These are phyloP conservation scores for Elongisporangium prolatum DNA, from an alignment of 352 stramenopile species.

Conservation along the genomic window DNA sequence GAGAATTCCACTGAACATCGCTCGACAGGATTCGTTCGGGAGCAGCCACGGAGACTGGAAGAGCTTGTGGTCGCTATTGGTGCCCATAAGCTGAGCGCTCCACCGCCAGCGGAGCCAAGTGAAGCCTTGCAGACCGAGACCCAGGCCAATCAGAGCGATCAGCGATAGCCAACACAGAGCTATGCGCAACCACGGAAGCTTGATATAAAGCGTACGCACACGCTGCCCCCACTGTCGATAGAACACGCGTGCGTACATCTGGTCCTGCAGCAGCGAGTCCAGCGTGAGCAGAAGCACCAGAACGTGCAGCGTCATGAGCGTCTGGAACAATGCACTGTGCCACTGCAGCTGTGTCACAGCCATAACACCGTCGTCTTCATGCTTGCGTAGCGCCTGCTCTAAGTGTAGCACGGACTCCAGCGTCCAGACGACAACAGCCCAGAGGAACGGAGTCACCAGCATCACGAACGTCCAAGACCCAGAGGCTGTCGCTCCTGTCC, in stretches of 20 bases:
- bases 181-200: slow-evolving; percentile 17
- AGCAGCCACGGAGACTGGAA: slow-evolving; percentile 13
- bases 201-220: slow-evolving; percentile 19
- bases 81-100: slow-evolving; percentile 16
- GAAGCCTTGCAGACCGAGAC: slow-evolving; percentile 24
- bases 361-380: slow-evolving; percentile 8
- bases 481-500: slow-evolving; percentile 5
- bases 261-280: slow-evolving; percentile 41
- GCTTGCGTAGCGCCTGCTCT: background rate
- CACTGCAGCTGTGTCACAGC: slow-evolving; percentile 23
- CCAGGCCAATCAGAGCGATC: slow-evolving; percentile 14
- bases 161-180: slow-evolving; percentile 21
- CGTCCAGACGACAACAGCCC: slow-evolving; percentile 8
- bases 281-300: slow-evolving; percentile 38
- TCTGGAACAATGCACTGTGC: slow-evolving; percentile 26
- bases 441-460: slow-evolving; percentile 29
- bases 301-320: slow-evolving; percentile 30
- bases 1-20: slow-evolving; percentile 23
- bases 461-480: slow-evolving; percentile 56
- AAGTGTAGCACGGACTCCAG: slow-evolving; percentile 9
- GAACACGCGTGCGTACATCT: slow-evolving; percentile 13
- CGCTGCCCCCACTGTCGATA: slow-evolving; percentile 25
- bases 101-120: slow-evolving; percentile 16
- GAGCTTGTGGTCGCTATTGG: background rate
- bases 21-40: slow-evolving; percentile 36